phyloP scores from a whole-genome alignment of 345 rosid species.

The Salix koriyanagi region DNA sequence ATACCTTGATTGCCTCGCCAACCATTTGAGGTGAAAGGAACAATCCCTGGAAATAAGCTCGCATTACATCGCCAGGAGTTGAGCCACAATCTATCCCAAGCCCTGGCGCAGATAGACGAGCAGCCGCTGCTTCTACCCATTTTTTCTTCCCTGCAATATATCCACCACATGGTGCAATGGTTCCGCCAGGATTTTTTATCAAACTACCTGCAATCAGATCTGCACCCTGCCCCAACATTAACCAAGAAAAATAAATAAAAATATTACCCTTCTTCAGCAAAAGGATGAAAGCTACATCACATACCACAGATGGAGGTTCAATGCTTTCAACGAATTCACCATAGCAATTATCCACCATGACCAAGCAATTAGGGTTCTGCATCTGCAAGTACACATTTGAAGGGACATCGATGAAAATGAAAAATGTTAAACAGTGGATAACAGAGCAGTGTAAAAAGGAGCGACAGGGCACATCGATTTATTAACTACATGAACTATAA shows the following conservation, averaged over 20 bases:
- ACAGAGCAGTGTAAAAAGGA: not conserved
- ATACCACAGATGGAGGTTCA: conserved; percentile 64
- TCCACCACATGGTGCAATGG: conserved; percentile 70
- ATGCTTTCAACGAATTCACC: conserved; percentile 60
- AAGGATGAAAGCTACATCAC: conserved; percentile 17
- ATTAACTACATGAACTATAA: too few species aligned
- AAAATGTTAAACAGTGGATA: not conserved
- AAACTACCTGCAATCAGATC: conserved; percentile 69
- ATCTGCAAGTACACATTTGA: conserved; percentile 28
- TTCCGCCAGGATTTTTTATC: conserved; percentile 72
- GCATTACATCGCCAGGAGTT: conserved; percentile 55
- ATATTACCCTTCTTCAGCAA: conserved; percentile 6
- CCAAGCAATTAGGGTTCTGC: conserved; percentile 56
- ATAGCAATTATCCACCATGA: conserved; percentile 68
- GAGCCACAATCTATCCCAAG: conserved; percentile 67
- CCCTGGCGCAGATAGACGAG: conserved; percentile 68
- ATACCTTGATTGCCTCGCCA: conserved; percentile 66
- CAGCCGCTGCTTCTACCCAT: conserved; percentile 62
- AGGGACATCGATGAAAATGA: not conserved
- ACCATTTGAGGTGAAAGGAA: conserved; percentile 72
- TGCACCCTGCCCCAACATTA: conserved; percentile 45
- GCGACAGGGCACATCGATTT: not conserved
- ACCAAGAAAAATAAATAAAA: conserved; percentile 3
- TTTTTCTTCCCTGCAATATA: conserved; percentile 51
- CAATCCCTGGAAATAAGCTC: conserved; percentile 56